A percentile compares a stretch with the other conserved stretches of the same genome.
These are phyloP conservation scores for Fraxinus floribunda DNA, from an alignment of 305 asterid genomes.

Conservation along the genomic window DNA sequence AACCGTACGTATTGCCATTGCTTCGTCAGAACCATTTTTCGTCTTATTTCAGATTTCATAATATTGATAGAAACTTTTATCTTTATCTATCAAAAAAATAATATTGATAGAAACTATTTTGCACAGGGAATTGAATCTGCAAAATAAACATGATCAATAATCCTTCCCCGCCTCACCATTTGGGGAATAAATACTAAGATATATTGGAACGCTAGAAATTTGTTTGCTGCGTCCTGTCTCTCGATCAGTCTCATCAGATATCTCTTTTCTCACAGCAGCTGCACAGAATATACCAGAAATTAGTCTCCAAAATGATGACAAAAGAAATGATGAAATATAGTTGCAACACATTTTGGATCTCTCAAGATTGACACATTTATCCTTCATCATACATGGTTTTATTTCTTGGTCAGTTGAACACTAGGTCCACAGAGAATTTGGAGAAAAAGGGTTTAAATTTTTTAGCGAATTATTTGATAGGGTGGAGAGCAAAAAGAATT, in stretches of 20 bases:
- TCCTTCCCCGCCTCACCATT: slow-evolving; percentile 48
- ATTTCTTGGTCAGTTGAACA: not conserved
- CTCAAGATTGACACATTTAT: not conserved
- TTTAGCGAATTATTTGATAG: not conserved
- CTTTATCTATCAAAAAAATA: no score
- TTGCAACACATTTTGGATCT: not conserved
- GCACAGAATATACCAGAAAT: slow-evolving; percentile 22
- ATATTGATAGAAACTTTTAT: not conserved
- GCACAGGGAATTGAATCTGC: not conserved
- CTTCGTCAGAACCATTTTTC: not conserved
- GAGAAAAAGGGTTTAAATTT: not conserved
- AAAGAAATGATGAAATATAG: slow-evolving; percentile 5
- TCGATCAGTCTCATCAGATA: slow-evolving; percentile 91
- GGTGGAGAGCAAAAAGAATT: not conserved
- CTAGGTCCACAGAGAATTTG: not conserved
- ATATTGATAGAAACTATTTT: not conserved
- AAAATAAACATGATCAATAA: slow-evolving; percentile 8
- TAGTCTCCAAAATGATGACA: slow-evolving; percentile 20
- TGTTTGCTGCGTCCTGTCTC: slow-evolving; percentile 85
- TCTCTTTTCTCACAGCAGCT: slow-evolving; percentile 95
- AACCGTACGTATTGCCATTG: not conserved
- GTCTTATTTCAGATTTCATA: not conserved
- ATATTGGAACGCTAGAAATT: slow-evolving; percentile 86
- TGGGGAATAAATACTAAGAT: slow-evolving; percentile 92
- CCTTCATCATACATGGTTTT: not conserved